Evolutionary conservation across 345 rosid species (phyloP).

Genomic region (Populus euphratica): DNA sequence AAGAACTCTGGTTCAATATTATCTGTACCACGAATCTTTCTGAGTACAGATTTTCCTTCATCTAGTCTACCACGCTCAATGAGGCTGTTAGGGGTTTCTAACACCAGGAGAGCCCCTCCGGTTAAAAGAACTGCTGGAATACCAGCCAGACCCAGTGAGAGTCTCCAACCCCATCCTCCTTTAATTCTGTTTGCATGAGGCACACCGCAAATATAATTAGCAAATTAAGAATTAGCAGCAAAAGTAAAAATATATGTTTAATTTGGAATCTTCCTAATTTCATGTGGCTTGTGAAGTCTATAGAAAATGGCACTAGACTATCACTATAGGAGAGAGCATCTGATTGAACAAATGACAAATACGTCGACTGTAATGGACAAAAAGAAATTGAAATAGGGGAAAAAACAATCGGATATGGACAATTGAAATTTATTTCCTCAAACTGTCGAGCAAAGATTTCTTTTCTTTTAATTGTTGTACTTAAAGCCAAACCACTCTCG

Average conservation of each 20-base stretch:
- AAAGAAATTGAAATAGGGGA: not conserved
- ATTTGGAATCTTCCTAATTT: not conserved
- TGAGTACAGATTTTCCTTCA: constrained; percentile 81
- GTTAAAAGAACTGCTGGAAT: constrained; percentile 81
- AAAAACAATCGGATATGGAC: not conserved
- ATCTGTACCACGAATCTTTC: constrained; percentile 73
- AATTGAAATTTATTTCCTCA: not conserved
- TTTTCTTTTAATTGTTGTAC: not conserved
- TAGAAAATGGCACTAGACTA: not conserved
- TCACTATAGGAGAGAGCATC: not conserved
- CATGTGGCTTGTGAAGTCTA: not conserved
- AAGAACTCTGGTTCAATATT: constrained; percentile 76
- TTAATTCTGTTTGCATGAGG: constrained; percentile 43
- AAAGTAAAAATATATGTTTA: not conserved
- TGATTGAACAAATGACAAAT: not conserved
- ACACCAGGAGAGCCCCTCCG: constrained; percentile 66
- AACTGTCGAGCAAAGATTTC: not conserved
- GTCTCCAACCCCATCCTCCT: constrained; percentile 96
- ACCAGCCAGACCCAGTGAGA: constrained; percentile 84
- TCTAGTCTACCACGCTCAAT: constrained; percentile 80
- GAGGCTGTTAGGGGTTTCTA: constrained; percentile 88
- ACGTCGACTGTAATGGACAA: not conserved
- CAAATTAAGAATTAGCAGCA: not conserved
- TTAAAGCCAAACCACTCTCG: not conserved
- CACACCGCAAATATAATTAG: not conserved